These are phyloP conservation scores for Aspergillus glaucus DNA, from an alignment of 2,329 filamentous ascomycete species.

Conservation along the genomic window DNA sequence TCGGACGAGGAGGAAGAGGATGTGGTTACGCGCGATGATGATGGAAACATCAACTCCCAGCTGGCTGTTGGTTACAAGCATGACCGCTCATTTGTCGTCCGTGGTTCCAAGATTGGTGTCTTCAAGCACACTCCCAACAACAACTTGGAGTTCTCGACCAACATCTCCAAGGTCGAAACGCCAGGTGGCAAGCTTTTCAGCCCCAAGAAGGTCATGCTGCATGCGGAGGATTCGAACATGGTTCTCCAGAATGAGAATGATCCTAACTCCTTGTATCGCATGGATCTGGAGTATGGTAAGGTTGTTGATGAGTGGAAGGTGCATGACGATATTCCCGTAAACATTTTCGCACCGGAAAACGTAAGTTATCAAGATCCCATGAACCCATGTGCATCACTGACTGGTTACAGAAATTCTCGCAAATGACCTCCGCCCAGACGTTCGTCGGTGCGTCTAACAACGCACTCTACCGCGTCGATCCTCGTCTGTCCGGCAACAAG, in stretches of 20 bases:
- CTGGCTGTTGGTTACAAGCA: conserved; percentile 96
- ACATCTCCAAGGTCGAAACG: conserved; percentile 91
- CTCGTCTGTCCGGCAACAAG: conserved; percentile 82
- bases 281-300: conserved; percentile 97
- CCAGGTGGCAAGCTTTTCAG: conserved; percentile 81
- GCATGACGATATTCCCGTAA: conserved; percentile 89
- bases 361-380: conserved; percentile 33
- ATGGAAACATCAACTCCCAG: conserved; percentile 84
- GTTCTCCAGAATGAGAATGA: conserved; percentile 77
- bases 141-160: conserved; percentile 90
- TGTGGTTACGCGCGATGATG: conserved; percentile 58
- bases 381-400: conserved; percentile 20
- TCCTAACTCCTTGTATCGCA: conserved; percentile 86
- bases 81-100: conserved; percentile 92
- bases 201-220: conserved; percentile 94
- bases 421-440: conserved; percentile 92
- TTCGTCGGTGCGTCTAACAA: conserved; percentile 92
- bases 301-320: conserved; percentile 98
- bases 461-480: conserved; percentile 87
- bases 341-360: conserved; percentile 86
- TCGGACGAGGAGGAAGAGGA: conserved; percentile 76
- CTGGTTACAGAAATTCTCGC: conserved; percentile 70
- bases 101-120: conserved; percentile 95
- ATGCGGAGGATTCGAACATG: conserved; percentile 83
- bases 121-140: conserved; percentile 96